phyloP scores from a whole-genome alignment of 768 basidiomycete genomes.

The Boletus insuetus region DNA sequence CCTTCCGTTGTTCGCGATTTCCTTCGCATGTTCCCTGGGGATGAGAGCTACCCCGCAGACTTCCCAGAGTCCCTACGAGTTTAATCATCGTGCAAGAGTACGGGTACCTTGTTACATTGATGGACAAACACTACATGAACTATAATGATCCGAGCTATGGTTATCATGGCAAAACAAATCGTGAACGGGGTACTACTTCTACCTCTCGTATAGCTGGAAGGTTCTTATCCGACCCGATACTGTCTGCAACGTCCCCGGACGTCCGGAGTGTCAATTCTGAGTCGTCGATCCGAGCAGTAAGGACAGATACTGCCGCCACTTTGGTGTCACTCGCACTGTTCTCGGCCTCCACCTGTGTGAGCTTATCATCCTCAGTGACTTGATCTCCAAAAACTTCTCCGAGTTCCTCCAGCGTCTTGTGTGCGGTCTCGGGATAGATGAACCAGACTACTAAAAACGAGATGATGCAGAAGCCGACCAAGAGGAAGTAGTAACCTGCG shows the following conservation, averaged over 20 bases:
- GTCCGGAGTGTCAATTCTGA: slow-evolving; percentile 27
- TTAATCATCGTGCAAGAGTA: slow-evolving; percentile 1
- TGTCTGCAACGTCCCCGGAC: slow-evolving; percentile 16
- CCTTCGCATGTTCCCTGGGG: slow-evolving; percentile 32
- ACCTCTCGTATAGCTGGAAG: slow-evolving; percentile 9
- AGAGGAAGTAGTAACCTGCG: slow-evolving; percentile 51
- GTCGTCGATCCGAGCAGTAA: slow-evolving; percentile 16
- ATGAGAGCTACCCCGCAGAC: slow-evolving; percentile 34
- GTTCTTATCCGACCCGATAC: slow-evolving; percentile 18
- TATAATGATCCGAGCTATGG: neutral
- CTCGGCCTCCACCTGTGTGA: slow-evolving; percentile 15
- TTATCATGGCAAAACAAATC: slow-evolving; percentile 4
- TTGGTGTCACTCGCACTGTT: slow-evolving; percentile 12
- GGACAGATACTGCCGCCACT: slow-evolving; percentile 8
- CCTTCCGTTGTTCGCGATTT: slow-evolving; percentile 32
- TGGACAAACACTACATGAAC: neutral
- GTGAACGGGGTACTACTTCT: slow-evolving; percentile 13
- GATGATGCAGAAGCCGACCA: slow-evolving; percentile 44
- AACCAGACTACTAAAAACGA: slow-evolving; percentile 46
- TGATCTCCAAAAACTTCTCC: slow-evolving; percentile 47
- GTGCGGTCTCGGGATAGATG: slow-evolving; percentile 49
- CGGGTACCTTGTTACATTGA: neutral
- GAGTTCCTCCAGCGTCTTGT: slow-evolving; percentile 47
- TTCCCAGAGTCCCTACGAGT: slow-evolving; percentile 32
- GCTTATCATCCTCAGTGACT: slow-evolving; percentile 22